Evolutionary conservation across 441 rosid genomes (phyloP), one percentile per base, ranked within the genome.

Genomic region (Kokia cookei): DNA sequence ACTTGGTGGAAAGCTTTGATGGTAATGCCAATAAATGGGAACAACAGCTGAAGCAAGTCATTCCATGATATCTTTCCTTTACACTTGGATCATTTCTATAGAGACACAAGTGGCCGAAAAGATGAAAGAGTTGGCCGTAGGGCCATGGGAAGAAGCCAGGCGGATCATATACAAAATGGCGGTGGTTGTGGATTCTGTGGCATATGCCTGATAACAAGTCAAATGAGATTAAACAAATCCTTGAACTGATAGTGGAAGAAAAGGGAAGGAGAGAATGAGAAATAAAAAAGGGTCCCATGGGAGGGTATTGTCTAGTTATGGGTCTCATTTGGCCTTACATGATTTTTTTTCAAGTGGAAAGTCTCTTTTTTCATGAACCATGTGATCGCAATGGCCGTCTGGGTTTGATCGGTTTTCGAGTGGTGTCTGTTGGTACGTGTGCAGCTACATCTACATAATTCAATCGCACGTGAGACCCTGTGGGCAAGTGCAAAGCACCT

Each of bases 391-490:
- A 57, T 57, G 61, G 61, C 35, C 32, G 62, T n/a, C 35, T 58
- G 62, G 62, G 62, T 58, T 58, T 58, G 62, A 17, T 53, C 15
- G 14, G 29, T 57, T 53, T 2, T 17, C 19, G 12, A 53, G 58
- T 53, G 58, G 12, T 53, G 63, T 64, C 77, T 69, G 75, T 59
- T 63, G 67, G 73, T 69, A 64, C 24, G 60, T 50, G n/a, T 15
- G 75, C 75, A 17, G 59, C 51, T 74, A 9, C 71, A 57, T 45
- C 14, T 69, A 62, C 54, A 65, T 40, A 15, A 65, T 54, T 37
- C n/a, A 0, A 24, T 48, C 60, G 27, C 73, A 66, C 48, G 57
- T 58, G 55, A 26, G 14, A 17, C 48, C 45, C 7, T 13, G 4
- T 2, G 14, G n/a, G 15, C 35, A 58, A n/a, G 35, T 17, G 58